Evolutionary conservation across 495 filamentous ascomycete species (phyloP).

Genomic region (Hypoxylon perforatum): DNA sequence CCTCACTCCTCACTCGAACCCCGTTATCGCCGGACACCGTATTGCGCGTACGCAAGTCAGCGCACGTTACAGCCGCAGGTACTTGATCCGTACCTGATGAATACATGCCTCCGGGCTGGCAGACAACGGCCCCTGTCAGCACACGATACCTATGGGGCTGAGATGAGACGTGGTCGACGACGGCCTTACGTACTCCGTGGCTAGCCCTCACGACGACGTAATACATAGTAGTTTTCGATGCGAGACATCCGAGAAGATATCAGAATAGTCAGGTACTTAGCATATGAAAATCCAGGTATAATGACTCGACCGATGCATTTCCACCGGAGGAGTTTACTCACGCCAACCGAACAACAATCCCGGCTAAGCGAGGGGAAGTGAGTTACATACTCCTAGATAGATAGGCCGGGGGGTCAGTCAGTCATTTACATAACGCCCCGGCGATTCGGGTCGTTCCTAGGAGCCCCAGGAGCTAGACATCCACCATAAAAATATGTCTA

Average conservation of each 20-base stretch:
- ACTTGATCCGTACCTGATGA: slow-evolving; percentile 13
- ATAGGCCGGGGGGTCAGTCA: too few relatives aligned
- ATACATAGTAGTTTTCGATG: neutral
- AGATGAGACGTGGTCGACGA: slow-evolving; percentile 25
- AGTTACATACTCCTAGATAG: slow-evolving; percentile 11
- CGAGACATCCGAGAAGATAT: neutral
- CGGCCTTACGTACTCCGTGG: slow-evolving; percentile 12
- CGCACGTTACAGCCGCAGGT: slow-evolving; percentile 13
- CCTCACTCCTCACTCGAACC: neutral
- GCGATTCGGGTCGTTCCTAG: slow-evolving; percentile 32
- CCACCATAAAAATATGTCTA: slow-evolving; percentile 14
- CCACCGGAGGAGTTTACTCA: neutral
- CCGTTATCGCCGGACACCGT: slow-evolving; percentile 33
- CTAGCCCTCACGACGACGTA: slow-evolving; percentile 7
- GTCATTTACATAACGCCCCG: slow-evolving; percentile 15
- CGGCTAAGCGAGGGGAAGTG: neutral
- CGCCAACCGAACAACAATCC: too few relatives aligned
- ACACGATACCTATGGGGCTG: slow-evolving; percentile 38
- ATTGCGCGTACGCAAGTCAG: slow-evolving; percentile 33
- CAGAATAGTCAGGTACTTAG: too few relatives aligned
- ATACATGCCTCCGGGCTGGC: slow-evolving; percentile 7
- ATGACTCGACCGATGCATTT: neutral
- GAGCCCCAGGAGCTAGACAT: slow-evolving; percentile 11
- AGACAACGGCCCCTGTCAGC: slow-evolving; percentile 27
- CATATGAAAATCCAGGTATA: neutral